Conservation (phyloP, 2,329 filamentous ascomycete genomes). For the Aspergillus unguis region DNA sequence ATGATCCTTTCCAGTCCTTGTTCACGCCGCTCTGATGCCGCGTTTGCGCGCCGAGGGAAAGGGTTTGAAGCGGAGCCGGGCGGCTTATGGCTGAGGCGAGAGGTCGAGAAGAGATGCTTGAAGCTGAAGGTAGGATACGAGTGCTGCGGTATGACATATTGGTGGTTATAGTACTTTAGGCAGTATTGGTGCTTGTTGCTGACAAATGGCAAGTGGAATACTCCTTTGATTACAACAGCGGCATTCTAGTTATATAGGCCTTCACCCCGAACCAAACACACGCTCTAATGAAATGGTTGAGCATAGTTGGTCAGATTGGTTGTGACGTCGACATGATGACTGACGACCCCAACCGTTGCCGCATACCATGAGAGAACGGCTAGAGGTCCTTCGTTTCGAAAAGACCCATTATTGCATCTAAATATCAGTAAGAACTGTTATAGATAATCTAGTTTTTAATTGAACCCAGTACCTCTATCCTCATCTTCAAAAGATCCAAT, state of each 20-base stretch:
- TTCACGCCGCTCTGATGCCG: slow-evolving; percentile 20
- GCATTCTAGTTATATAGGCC: background rate
- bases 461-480: background rate
- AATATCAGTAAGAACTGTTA: no score
- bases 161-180: slow-evolving; percentile 2
- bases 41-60: slow-evolving; percentile 12
- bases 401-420: no score
- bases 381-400: no score
- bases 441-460: no score
- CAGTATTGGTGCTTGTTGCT: background rate
- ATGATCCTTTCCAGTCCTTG: slow-evolving; percentile 35
- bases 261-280: background rate
- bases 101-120: slow-evolving; percentile 14
- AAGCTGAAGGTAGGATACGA: slow-evolving; percentile 12
- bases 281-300: background rate
- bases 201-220: background rate
- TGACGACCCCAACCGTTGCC: no score
- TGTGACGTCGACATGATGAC: slow-evolving; percentile 9
- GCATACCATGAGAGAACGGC: no score
- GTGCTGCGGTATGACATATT: slow-evolving; percentile 11
- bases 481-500: slow-evolving; percentile 16
- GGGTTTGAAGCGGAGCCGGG: slow-evolving; percentile 7
- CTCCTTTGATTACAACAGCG: background rate
- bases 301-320: background rate
- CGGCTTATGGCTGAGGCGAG: slow-evolving; percentile 19